These are phyloP conservation scores for Bipolaris cookei DNA, from an alignment of 2,329 filamentous ascomycete genomes.

Conservation along the genomic window DNA sequence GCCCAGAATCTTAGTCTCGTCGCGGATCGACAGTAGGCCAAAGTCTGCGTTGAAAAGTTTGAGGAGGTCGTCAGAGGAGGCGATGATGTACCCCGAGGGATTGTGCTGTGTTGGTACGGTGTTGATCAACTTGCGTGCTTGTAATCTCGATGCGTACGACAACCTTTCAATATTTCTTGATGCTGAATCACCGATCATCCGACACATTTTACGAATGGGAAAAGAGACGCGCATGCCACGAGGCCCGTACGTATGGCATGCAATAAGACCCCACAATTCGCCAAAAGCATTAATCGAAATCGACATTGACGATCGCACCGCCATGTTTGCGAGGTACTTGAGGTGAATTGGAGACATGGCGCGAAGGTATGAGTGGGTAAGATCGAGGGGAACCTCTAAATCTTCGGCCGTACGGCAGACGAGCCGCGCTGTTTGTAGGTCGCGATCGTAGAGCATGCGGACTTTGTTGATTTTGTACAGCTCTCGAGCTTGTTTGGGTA, in stretches of 20 bases:
- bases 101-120: slow-evolving; percentile 81
- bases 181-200: slow-evolving; percentile 82
- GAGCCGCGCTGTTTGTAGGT: slow-evolving; percentile 77
- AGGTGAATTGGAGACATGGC: slow-evolving; percentile 91
- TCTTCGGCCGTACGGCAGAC: slow-evolving; percentile 80
- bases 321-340: slow-evolving; percentile 88
- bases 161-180: slow-evolving; percentile 87
- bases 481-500: slow-evolving; percentile 83
- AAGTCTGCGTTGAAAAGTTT: slow-evolving; percentile 88
- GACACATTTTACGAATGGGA: slow-evolving; percentile 90
- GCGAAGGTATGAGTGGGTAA: slow-evolving; percentile 82
- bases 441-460: slow-evolving; percentile 82
- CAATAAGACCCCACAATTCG: slow-evolving; percentile 86
- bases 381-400: slow-evolving; percentile 75
- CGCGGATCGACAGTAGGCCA: slow-evolving; percentile 80
- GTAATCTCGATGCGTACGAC: slow-evolving; percentile 82
- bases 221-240: slow-evolving; percentile 90
- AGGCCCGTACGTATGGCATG: slow-evolving; percentile 80
- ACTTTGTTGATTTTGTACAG: slow-evolving; percentile 91
- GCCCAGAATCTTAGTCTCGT: slow-evolving; percentile 88
- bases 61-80: slow-evolving; percentile 83
- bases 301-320: slow-evolving; percentile 91
- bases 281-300: slow-evolving; percentile 87
- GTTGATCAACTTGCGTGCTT: slow-evolving; percentile 87
- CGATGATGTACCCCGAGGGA: slow-evolving; percentile 87